Percentiles rank a stretch among this genome's conserved stretches.
Evolutionary conservation across 768 basidiomycete species (phyloP).

Genomic region (Leucocoprinus leucothites): DNA sequence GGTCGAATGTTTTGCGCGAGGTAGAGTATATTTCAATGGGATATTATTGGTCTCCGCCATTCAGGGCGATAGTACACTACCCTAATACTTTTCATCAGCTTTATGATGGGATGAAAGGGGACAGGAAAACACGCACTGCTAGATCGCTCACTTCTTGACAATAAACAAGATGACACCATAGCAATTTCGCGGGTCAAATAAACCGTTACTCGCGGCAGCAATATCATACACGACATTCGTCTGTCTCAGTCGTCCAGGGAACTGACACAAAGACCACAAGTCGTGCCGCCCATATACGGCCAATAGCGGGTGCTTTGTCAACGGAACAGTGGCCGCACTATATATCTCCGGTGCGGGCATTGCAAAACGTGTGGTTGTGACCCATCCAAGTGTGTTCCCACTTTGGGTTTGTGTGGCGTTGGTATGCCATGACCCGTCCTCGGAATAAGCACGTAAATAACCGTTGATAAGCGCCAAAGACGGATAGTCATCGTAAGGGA

Average conservation of each 20-base stretch:
- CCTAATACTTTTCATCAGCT: too few relatives aligned
- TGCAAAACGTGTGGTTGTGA: conserved; percentile 28
- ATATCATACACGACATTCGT: conserved; percentile 14
- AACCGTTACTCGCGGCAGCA: not conserved
- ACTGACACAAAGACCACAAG: conserved; percentile 40
- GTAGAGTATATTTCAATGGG: too few relatives aligned
- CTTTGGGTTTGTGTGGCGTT: conserved; percentile 35
- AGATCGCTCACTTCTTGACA: not conserved
- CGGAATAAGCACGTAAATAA: conserved; percentile 34
- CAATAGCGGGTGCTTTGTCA: conserved; percentile 23
- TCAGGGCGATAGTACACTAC: too few relatives aligned
- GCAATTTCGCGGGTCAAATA: conserved; percentile 1
- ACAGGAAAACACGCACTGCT: not conserved
- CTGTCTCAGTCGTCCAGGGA: conserved; percentile 15
- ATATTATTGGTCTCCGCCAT: too few relatives aligned
- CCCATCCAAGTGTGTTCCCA: conserved; percentile 32
- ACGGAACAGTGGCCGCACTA: conserved; percentile 23
- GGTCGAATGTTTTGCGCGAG: too few relatives aligned
- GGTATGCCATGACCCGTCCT: conserved; percentile 31
- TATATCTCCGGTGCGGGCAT: conserved; percentile 33
- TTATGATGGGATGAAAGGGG: too few relatives aligned
- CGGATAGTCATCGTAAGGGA: conserved; percentile 48
- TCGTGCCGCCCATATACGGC: conserved; percentile 28
- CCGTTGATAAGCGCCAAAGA: conserved; percentile 33
- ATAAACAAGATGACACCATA: conserved; percentile 10